Evolutionary conservation across 345 rosid species (phyloP).

Genomic region (Luvunga scandens): DNA sequence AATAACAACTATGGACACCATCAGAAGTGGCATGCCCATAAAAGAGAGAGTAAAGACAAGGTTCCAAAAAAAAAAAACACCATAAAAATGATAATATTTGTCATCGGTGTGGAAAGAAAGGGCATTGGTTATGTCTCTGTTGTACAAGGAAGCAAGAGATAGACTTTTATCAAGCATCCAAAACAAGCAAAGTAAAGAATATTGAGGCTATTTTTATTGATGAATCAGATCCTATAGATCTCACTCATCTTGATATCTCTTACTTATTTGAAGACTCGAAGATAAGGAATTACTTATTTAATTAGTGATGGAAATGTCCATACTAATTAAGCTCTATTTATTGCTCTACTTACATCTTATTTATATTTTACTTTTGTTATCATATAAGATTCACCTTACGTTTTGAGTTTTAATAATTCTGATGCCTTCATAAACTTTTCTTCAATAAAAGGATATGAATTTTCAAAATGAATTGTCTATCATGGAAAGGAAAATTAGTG

Average conservation of each 20-base stretch:
- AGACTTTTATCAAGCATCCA: neutral
- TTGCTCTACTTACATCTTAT: no score
- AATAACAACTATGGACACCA: no score
- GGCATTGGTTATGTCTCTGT: no score
- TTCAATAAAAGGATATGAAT: no score
- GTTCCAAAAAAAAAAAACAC: neutral
- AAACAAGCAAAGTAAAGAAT: neutral
- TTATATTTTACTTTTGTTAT: no score
- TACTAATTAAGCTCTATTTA: no score
- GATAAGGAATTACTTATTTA: neutral
- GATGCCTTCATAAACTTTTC: neutral
- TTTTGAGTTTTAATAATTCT: neutral
- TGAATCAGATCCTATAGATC: neutral
- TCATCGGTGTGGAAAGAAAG: no score
- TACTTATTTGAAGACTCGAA: accelerated
- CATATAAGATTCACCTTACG: no score
- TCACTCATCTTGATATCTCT: neutral
- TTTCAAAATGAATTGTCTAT: neutral
- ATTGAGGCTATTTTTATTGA: neutral
- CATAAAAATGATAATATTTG: no score
- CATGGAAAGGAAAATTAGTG: no score
- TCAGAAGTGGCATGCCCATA: no score
- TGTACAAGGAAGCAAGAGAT: neutral
- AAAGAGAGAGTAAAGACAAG: neutral
- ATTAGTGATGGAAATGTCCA: neutral